Evolutionary conservation across 176 grass and related monocot species (phyloP), one percentile per base, ranked within the genome.

Genomic region (Phyllostachys edulis): DNA sequence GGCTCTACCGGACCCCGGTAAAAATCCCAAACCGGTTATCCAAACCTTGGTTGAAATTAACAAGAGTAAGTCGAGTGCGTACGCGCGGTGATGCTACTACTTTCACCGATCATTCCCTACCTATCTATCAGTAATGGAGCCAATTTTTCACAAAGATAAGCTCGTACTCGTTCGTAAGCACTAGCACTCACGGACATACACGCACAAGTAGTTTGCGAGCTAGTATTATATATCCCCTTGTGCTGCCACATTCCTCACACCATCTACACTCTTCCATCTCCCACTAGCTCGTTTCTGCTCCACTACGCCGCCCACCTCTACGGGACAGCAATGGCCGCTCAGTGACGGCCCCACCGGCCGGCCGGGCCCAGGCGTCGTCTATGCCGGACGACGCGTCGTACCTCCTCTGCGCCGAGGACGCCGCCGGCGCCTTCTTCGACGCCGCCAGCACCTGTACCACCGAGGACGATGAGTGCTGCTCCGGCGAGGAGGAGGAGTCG

Each of bases 381-480:
- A 91, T 91, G 91, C 86, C 85, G 75, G 83, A 84, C 83, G 94
- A 87, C 78, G 77, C 85, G 68, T 85, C 86, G 62, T 91, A 80
- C 78, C 91, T 97, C 77, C 81, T 94, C 21, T 97, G 94, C 79
- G 87, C 68, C 80, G 94, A 97, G 92, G 91, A 94, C 74, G 87
- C 80, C 62, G 88, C 62, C 63, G 88, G 77, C 52, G 82, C 80
- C 61, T 76, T 84, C 85, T 84, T 90, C 36, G 85, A 27, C 73
- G 71, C 63, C 0, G 59, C 21, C 79, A 60, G 65, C 60, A 13
- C 60, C 59, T 74, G 67, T 68, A 61, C 44, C 39, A 39, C 23
- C 4, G 73, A 24, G 4, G 67, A 69, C 14, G 89, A 54, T 5
- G 81, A 68, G 51, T 91, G 63, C 75, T 87, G 39, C 82, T 69